Evolutionary conservation across 345 rosid genomes (phyloP), one percentile per base, ranked within the genome.

Genomic region (Lepidium africanum): DNA sequence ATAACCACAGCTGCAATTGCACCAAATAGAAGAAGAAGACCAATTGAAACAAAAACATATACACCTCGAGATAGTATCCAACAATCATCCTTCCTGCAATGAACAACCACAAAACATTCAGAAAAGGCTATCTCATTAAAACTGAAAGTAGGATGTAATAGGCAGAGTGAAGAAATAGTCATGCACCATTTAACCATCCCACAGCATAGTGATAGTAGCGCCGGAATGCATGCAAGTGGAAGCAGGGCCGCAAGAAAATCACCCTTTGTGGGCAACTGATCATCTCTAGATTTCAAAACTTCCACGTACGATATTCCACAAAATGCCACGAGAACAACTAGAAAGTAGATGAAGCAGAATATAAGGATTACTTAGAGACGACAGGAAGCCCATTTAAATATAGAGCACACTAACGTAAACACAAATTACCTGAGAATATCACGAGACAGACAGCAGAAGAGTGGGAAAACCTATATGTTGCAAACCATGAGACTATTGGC

Each of bases 171-270:
- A 70, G 37, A 70, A 53, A 42, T 27, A 51, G 46, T 49, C 65
- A 79, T 83, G 69, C 68, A 95, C 99, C 99, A 95, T 84, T 91
- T 95, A 65, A 89, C 83, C 78, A 87, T 84, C 76, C 99, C 99
- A 80, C 87, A 83, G 76, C 91, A 83, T 73, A 95, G 90, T 23
- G 96, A 83, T 32, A 95, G 80, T 40, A 91, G 45, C 23, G 99
- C 99, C 14, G 99, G 99, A 69, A 89, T 84, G 83, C 99, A 87
- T 67, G 88, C 81, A 73, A 95, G 82, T 76, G 99, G 99, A 81
- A 95, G 96, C 53, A 95, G 83, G 59, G 99, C 90, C 63, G 97
- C 97, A 74, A 95, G 93, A 77, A 95, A 95, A 82, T 95, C 97
- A 16, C 83, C 89, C 73, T 77, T 81, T 17, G 96, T 89, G 49